Evolutionary conservation across 2,329 filamentous ascomycete genomes (phyloP).

Genomic region (Aspergillus alliaceus): DNA sequence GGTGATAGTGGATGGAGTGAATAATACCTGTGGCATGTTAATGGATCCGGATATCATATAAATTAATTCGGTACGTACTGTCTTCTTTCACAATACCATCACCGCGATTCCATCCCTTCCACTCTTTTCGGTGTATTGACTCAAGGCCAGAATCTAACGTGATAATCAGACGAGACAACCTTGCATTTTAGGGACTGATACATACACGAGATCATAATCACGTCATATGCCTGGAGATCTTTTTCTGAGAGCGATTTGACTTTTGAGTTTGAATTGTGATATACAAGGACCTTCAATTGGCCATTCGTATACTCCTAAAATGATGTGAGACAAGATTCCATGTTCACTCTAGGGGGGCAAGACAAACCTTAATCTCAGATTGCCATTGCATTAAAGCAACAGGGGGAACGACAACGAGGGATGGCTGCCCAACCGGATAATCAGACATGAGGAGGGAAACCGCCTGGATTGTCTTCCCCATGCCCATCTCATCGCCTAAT

Average conservation of each 20-base stretch:
- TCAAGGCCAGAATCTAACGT: slow-evolving; percentile 65
- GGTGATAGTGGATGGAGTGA: slow-evolving; percentile 83
- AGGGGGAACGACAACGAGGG: slow-evolving; percentile 85
- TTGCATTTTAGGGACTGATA: background rate
- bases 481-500: slow-evolving; percentile 96
- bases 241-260: slow-evolving; percentile 73
- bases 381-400: slow-evolving; percentile 97
- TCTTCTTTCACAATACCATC: slow-evolving; percentile 78
- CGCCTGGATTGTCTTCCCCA: slow-evolving; percentile 97
- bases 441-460: slow-evolving; percentile 98
- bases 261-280: slow-evolving; percentile 82
- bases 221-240: slow-evolving; percentile 79
- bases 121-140: slow-evolving; percentile 87
- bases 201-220: slow-evolving; percentile 95
- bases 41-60: background rate
- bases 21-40: slow-evolving; percentile 60
- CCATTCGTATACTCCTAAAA: slow-evolving; percentile 70
- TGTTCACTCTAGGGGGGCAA: background rate
- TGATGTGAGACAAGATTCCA: slow-evolving; percentile 1
- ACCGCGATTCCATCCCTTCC: slow-evolving; percentile 82
- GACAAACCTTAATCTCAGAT: slow-evolving; percentile 67
- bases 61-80: slow-evolving; percentile 39
- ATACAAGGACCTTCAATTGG: slow-evolving; percentile 85
- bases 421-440: slow-evolving; percentile 78
- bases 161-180: slow-evolving; percentile 8